Evolutionary conservation across 2,329 filamentous ascomycete genomes (phyloP).

Genomic region (Sordariomycetes sp.): DNA sequence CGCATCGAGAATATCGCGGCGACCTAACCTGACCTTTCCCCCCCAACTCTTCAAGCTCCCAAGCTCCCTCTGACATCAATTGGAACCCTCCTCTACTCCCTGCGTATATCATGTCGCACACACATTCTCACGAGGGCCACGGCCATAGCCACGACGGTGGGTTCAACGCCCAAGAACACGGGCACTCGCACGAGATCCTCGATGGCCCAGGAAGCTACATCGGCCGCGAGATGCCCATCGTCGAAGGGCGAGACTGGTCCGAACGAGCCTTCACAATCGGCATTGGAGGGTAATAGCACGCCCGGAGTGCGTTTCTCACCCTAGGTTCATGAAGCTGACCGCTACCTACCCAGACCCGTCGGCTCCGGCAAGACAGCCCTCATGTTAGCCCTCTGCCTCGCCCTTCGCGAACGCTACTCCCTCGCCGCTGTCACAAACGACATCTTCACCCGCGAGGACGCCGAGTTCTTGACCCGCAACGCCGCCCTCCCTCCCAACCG

Average conservation of each 20-base stretch:
- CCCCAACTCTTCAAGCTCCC: background rate
- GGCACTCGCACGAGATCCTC: conserved; percentile 92
- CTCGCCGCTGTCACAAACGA: conserved; percentile 97
- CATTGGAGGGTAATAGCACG: conserved; percentile 74
- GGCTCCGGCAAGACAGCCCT: conserved; percentile 95
- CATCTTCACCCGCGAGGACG: conserved; percentile 97
- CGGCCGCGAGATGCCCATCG: conserved; percentile 85
- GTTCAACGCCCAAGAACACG: conserved; percentile 61
- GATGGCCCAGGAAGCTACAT: conserved; percentile 87
- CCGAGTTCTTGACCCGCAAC: conserved; percentile 89
- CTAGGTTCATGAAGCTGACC: too few relatives aligned
- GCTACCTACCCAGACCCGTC: conserved; percentile 72
- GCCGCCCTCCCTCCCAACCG: conserved; percentile 71
- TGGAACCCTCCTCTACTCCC: background rate
- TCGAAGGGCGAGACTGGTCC: conserved; percentile 78
- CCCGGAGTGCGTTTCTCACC: too few relatives aligned
- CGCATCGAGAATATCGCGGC: too few relatives aligned
- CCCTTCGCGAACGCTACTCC: conserved; percentile 70
- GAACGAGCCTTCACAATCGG: conserved; percentile 91
- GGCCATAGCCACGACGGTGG: conserved; percentile 52
- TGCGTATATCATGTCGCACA: conserved; percentile 22
- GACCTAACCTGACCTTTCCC: background rate
- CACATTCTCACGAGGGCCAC: conserved; percentile 43
- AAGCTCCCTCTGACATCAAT: background rate
- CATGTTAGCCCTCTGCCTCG: conserved; percentile 86